These are phyloP conservation scores for Skeletonema marinoi DNA, from an alignment of 108 stramenopile genomes.

Conservation along the genomic window DNA sequence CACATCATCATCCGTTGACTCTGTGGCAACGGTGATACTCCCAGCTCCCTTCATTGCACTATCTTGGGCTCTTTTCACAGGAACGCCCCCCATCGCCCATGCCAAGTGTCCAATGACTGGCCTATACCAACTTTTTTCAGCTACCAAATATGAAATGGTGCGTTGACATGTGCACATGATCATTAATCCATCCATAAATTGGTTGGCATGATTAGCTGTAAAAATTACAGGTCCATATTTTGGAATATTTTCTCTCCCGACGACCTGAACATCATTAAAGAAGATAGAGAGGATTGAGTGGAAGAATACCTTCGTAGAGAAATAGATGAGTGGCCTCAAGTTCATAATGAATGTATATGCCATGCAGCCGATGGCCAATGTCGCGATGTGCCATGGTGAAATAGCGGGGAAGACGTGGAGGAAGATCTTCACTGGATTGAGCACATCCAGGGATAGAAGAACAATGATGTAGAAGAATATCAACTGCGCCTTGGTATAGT, in stretches of 20 bases:
- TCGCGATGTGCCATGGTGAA: constrained; percentile 81
- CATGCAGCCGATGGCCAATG: constrained; percentile 61
- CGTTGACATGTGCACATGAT: constrained; percentile 89
- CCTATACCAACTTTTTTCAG: constrained; percentile 89
- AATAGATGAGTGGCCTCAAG: constrained; percentile 85
- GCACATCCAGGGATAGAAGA: constrained; percentile 80
- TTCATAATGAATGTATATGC: constrained; percentile 81
- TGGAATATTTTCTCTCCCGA: constrained; percentile 92
- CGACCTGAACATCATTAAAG: constrained; percentile 86
- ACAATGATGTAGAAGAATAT: constrained; percentile 79
- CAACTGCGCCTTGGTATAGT: constrained; percentile 88
- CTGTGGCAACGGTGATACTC: constrained; percentile 30
- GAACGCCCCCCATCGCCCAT: constrained; percentile 91
- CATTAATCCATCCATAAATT: constrained; percentile 94
- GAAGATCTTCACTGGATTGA: constrained; percentile 94
- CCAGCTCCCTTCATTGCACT: constrained; percentile 66
- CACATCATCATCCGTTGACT: constrained; percentile 13
- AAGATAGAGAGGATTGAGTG: constrained; percentile 87
- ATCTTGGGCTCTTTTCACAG: constrained; percentile 95
- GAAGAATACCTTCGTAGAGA: constrained; percentile 82
- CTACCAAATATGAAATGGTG: constrained; percentile 92
- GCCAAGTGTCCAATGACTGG: constrained; percentile 93
- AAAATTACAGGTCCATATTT: constrained; percentile 93
- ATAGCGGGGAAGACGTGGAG: constrained; percentile 81
- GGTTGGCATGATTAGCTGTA: constrained; percentile 96